Evolutionary conservation across 73 alveolate genomes (phyloP), one percentile per base, ranked within the genome.

Genomic region (Urostyla sp.): DNA sequence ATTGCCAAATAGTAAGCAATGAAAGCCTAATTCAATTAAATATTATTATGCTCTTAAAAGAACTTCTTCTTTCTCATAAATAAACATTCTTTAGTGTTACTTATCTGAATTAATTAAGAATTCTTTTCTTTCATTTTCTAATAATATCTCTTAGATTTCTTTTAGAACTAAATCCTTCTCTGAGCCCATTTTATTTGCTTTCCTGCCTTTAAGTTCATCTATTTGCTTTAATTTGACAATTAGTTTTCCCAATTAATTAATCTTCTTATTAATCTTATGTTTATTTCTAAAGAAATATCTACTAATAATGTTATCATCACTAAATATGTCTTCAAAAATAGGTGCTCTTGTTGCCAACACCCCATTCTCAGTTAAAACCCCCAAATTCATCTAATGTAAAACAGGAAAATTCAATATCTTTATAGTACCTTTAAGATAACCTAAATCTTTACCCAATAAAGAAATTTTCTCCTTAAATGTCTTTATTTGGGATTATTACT

Each of bases 21-120:
- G 93, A 18, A 38, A 75, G 1, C 74, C 93, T 7, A 69, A 35
- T 36, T 85, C 93, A n/a, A 85, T 76, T 11, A 85, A 48, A 59
- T 58, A 67, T 24, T 63, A 28, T 46, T 85, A 56, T 0, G 85
- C 85, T 45, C 77, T 59, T 0, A 85, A 43, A 15, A 60, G 52
- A 31, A 56, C 85, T 8, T 21, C 16, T 44, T 58, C 75, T 38
- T 46, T 66, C 44, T 3, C 34, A 21, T 73, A 48, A 43, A 43
- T 73, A 54, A 58, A 57, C 32, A 34, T 60, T 15, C 46, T 49
- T 38, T 50, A n/a, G 36, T 28, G 45, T 5, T 13, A n/a, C n/a
- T n/a, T n/a, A n/a, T n/a, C n/a, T n/a, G n/a, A n/a, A n/a, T n/a
- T n/a, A n/a, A n/a, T n/a, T n/a, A n/a, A n/a, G n/a, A n/a, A n/a